Base-by-base conservation (phyloP, 345 rosid genomes). In the Anacardium occidentale region DNA sequence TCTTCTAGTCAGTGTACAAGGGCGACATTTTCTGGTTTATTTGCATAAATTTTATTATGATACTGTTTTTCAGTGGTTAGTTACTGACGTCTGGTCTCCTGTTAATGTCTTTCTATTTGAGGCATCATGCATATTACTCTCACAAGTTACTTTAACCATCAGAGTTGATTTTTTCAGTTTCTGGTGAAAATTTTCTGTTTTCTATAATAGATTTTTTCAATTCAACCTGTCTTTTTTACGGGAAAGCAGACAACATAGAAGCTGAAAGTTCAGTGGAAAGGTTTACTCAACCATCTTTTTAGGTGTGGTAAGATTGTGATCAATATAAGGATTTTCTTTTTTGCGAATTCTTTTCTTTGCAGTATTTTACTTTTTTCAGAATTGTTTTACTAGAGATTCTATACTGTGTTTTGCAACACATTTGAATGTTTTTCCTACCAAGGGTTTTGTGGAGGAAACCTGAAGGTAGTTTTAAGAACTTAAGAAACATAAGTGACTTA, bases 251-350 rank as follows among this genome's bases (percentile, higher is more conserved):
- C 87, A 70, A 73, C 81, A 73, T 78, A 83, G 75, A 75, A 85
- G 85, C 84, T 79, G 79, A 87, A 84, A 84, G 85, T 81, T 77
- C 84, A 74, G 85, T 78, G 66, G 83, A 77, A 84, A 81, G 88
- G 84, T 84, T 85, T 80, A 74, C 86, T 45, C 80, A 45, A 64
- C 79, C 86, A 59, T 80, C 86, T 71, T 74, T 74, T 74, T 87
- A 70, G 82, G 76, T 82, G 80, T 82, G 91, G 91, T 86, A 86
- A 87, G 94, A 69, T 69, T 66, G 76, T 60, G 59, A 66, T 66
- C 57, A 55, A 64, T 54, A 50, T 48, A 61, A 62, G 50, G 78
- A 70, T 75, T 53, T 79, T 66, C 53, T 55, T 66, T 42, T 74
- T 8, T 17, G 58, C 58, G 20, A 60, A 62, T 29, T 57, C 72